Evolutionary conservation across 768 basidiomycete species (phyloP).

Genomic region (Rhodotorula toruloides): DNA sequence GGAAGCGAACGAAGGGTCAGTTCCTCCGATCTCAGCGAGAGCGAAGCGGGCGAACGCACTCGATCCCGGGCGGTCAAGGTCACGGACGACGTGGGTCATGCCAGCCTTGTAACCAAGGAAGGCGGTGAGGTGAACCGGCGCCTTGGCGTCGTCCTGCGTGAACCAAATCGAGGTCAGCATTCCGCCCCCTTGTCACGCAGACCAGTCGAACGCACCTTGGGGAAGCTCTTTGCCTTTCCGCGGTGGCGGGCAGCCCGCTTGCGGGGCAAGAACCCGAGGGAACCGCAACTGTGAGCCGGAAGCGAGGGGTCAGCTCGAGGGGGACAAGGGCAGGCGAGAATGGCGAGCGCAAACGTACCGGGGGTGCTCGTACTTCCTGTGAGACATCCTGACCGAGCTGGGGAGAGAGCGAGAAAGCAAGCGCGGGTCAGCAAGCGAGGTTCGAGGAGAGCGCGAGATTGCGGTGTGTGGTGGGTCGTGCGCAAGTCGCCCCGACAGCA

Average conservation of each 20-base stretch:
- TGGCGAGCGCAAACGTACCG: slow-evolving; percentile 26
- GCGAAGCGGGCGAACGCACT: slow-evolving; percentile 58
- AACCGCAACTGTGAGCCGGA: slow-evolving; percentile 54
- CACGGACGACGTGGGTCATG: slow-evolving; percentile 98
- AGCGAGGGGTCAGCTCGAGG: background rate
- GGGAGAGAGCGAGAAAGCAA: background rate
- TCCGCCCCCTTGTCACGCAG: too few relatives aligned
- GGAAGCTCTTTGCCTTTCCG: slow-evolving; percentile 99
- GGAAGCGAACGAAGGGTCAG: slow-evolving; percentile 4
- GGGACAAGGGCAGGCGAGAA: too few relatives aligned
- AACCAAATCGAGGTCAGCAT: background rate
- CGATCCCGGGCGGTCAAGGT: slow-evolving; percentile 97
- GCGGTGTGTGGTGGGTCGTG: background rate
- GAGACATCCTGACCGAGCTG: slow-evolving; percentile 35
- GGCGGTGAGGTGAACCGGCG: slow-evolving; percentile 96
- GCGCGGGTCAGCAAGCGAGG: background rate
- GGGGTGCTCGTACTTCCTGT: slow-evolving; percentile 42
- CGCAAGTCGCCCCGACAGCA: background rate
- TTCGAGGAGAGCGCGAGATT: background rate
- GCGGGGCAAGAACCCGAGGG: slow-evolving; percentile 91
- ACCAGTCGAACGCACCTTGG: slow-evolving; percentile 61
- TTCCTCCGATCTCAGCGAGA: background rate
- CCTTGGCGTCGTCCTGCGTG: slow-evolving; percentile 93
- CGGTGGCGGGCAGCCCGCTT: slow-evolving; percentile 96
- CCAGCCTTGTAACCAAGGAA: slow-evolving; percentile 99